Conservation (phyloP, 2,329 filamentous ascomycete genomes). For the Clonostachys sp. region DNA sequence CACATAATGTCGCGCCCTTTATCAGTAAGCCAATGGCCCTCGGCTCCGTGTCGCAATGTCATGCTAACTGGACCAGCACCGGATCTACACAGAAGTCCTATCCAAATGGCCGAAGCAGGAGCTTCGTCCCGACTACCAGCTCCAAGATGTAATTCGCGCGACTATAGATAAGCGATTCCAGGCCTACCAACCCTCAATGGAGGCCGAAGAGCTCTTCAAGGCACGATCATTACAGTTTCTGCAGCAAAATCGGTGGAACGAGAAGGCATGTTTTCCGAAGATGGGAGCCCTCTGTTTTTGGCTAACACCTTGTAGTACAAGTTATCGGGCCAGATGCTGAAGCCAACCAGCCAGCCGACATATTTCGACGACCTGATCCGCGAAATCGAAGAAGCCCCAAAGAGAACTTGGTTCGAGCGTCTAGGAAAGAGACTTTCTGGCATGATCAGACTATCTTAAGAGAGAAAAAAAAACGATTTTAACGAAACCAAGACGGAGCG, state of each 20-base stretch:
- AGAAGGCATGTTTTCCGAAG: slow-evolving; percentile 31
- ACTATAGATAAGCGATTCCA: slow-evolving; percentile 26
- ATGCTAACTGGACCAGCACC: slow-evolving; percentile 16
- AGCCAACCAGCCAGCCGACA: slow-evolving; percentile 57
- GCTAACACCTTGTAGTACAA: slow-evolving; percentile 19
- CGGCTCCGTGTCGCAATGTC: background rate
- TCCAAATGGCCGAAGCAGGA: slow-evolving; percentile 60
- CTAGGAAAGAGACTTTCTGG: slow-evolving; percentile 52
- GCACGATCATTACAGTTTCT: slow-evolving; percentile 56
- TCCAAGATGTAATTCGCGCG: slow-evolving; percentile 48
- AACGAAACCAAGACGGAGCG: background rate
- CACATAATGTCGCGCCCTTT: background rate
- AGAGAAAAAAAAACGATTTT: background rate
- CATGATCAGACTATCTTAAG: slow-evolving; percentile 54
- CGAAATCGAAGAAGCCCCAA: slow-evolving; percentile 61
- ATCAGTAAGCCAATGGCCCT: background rate
- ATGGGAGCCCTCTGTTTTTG: slow-evolving; percentile 1
- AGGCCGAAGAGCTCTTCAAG: slow-evolving; percentile 48
- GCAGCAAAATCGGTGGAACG: slow-evolving; percentile 54
- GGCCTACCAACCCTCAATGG: slow-evolving; percentile 23
- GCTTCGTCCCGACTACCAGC: slow-evolving; percentile 58
- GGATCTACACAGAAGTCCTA: slow-evolving; percentile 29
- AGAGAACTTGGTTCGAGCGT: slow-evolving; percentile 46
- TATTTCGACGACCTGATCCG: slow-evolving; percentile 58
- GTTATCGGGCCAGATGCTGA: slow-evolving; percentile 42